Base-by-base conservation (phyloP, 306 rosid species). In the Prunus davidiana region DNA sequence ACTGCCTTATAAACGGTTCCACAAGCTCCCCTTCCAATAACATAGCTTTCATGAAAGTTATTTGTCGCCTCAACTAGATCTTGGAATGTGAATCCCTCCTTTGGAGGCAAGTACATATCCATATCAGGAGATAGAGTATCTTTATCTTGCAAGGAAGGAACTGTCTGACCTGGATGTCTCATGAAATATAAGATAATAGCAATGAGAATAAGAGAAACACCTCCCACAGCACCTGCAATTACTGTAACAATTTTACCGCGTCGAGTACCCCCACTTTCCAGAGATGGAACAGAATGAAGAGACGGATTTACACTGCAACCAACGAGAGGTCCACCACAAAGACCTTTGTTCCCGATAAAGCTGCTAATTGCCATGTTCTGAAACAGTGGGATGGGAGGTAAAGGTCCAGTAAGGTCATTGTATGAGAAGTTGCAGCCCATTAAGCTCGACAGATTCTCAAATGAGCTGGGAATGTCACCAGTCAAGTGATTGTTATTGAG, bases 1-100 rank as follows among this genome's bases (percentile, higher is more conserved):
- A 83, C 85, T 20, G 98, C 98, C 84, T 89, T 92, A 43, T 96
- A 96, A 76, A 96, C 98, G 11, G 91, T 88, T 72, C 99, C 99
- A 66, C 99, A 96, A 28, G 97, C 99, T 74, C 99, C 97, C 71
- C 79, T 88, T 61, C 99, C 99, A 51, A 96, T 64, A 41, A 88
- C 89, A 82, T 82, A 93, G 82, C 91, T 86, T 2, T 92, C 98
- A 27, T 89, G 87, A 71, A 96, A 96, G 69, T 88, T 83, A 69
- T 86, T 81, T 3, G 99, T 96, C 45, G 91, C 97, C 84, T 92
- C 99, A 72, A 96, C 89, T 19, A 96, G 89, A 80, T 96, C 98
- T 64, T 88, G 93, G 84, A 96, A 91, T 27, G 89, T 82, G 77
- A 92, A 86, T 55, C 89, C 90, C 5, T 92, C 99, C 67, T 91